Evolutionary conservation across 495 filamentous ascomycete species (phyloP).

Genomic region (Aspergillus bertholletiae): DNA sequence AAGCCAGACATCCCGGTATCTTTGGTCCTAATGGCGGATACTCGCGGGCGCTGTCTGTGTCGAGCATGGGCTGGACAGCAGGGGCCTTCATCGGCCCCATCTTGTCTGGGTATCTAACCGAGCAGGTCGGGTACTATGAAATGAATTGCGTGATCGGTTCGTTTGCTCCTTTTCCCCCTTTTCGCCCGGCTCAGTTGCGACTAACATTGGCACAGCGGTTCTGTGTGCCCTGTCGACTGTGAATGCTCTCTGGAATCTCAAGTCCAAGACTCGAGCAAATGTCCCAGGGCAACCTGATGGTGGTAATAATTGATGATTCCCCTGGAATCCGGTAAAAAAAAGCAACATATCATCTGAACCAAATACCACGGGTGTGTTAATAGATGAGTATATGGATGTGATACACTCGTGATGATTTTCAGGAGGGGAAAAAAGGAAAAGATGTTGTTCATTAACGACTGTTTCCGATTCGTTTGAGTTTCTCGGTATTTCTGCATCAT

Average conservation of each 20-base stretch:
- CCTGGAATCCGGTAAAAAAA: not conserved
- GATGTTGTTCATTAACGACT: too few species aligned
- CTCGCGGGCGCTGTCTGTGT: constrained; percentile 25
- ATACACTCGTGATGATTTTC: too few species aligned
- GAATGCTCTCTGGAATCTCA: constrained; percentile 3
- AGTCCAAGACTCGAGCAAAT: not conserved
- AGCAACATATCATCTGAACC: not conserved
- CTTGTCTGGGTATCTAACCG: constrained; percentile 24
- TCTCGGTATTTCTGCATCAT: too few species aligned
- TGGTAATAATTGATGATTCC: not conserved
- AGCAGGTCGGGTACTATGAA: constrained; percentile 25
- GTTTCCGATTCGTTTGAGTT: too few species aligned
- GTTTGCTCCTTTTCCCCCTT: constrained; percentile 1
- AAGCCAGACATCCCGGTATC: constrained; percentile 15
- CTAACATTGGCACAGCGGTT: constrained; percentile 4
- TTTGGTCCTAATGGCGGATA: constrained; percentile 25
- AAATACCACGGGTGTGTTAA: not conserved
- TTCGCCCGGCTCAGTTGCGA: not conserved
- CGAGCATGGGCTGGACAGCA: constrained; percentile 25
- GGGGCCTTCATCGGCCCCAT: constrained; percentile 32
- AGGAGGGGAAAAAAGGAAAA: too few species aligned
- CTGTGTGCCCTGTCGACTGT: constrained; percentile 7
- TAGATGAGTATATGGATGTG: not conserved
- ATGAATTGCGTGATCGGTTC: constrained; percentile 24
- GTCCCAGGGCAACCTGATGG: not conserved